Evolutionary conservation across 163 green algal species (phyloP).

Genomic region (Chlamydomonas reinhardtii): DNA sequence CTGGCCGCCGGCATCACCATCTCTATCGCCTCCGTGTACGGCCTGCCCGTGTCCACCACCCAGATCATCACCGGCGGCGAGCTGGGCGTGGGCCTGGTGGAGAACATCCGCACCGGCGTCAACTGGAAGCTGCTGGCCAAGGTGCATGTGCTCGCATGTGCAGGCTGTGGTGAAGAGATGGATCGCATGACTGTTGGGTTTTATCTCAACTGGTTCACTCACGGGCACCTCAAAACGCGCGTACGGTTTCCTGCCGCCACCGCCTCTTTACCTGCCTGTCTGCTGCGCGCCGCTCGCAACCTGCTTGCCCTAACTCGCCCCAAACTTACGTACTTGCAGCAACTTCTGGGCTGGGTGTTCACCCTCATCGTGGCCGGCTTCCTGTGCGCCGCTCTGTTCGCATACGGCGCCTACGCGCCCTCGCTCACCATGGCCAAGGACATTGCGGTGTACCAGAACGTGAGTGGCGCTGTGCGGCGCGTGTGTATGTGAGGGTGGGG

Average conservation of each 20-base stretch:
- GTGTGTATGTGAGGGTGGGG: too few species aligned
- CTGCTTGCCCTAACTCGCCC: too few species aligned
- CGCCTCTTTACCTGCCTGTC: too few species aligned
- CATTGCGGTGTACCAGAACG: neutral
- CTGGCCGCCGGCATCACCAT: conserved; percentile 69
- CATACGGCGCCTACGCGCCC: neutral
- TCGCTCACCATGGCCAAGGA: conserved; percentile 37
- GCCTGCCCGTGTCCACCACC: conserved; percentile 82
- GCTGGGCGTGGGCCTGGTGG: conserved; percentile 56
- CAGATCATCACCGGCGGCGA: conserved; percentile 73
- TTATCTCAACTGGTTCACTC: too few species aligned
- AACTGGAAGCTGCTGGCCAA: conserved; percentile 52
- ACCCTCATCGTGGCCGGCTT: conserved; percentile 49
- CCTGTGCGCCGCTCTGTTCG: conserved; percentile 26
- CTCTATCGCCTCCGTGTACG: conserved; percentile 70
- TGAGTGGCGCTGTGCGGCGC: too few species aligned
- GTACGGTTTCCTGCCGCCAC: too few species aligned
- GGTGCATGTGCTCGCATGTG: too few species aligned
- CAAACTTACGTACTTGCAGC: too few species aligned
- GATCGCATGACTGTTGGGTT: too few species aligned
- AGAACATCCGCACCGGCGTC: conserved; percentile 37
- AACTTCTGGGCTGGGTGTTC: conserved; percentile 50
- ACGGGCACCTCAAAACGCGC: too few species aligned
- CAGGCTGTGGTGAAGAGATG: too few species aligned
- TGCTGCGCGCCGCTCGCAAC: too few species aligned